Percentiles rank a stretch among this genome's conserved stretches.
These are phyloP conservation scores for Venturia oleaginea DNA, from an alignment of 2,329 filamentous ascomycete genomes.

Conservation along the genomic window DNA sequence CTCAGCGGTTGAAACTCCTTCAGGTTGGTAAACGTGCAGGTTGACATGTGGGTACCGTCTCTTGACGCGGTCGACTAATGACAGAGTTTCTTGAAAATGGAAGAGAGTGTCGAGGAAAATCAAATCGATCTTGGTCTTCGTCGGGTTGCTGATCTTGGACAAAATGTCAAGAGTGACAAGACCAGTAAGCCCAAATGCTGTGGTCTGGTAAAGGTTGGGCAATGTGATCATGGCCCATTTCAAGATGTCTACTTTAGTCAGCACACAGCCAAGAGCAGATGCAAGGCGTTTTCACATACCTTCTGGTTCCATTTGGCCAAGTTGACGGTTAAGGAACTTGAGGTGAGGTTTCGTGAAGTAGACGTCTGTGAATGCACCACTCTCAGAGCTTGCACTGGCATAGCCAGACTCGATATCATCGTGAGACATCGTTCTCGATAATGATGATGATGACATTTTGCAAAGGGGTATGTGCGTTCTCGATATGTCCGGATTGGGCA, in stretches of 20 bases:
- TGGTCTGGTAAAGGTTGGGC: slow-evolving; percentile 63
- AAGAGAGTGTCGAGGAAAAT: slow-evolving; percentile 48
- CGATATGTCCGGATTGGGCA: background rate
- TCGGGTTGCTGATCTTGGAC: slow-evolving; percentile 58
- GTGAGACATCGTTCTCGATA: slow-evolving; percentile 5
- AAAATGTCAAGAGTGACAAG: slow-evolving; percentile 55
- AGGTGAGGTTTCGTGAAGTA: slow-evolving; percentile 82
- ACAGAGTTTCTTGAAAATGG: slow-evolving; percentile 43
- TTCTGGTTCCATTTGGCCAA: slow-evolving; percentile 78
- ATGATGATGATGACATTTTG: slow-evolving; percentile 9
- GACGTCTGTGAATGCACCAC: slow-evolving; percentile 60
- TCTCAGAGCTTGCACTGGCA: slow-evolving; percentile 57
- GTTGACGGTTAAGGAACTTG: slow-evolving; percentile 79
- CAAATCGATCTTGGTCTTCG: slow-evolving; percentile 43
- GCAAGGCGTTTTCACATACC: slow-evolving; percentile 33
- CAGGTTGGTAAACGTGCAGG: slow-evolving; percentile 84
- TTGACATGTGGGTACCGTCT: slow-evolving; percentile 67
- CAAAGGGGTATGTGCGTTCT: background rate
- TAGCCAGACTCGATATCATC: slow-evolving; percentile 66
- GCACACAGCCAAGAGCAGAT: slow-evolving; percentile 9
- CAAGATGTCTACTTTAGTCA: slow-evolving; percentile 56
- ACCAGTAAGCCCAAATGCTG: slow-evolving; percentile 42
- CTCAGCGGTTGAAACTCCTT: slow-evolving; percentile 58
- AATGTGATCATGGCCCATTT: slow-evolving; percentile 87
- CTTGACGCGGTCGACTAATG: slow-evolving; percentile 56